These are phyloP conservation scores for Alternaria burnsii DNA, from an alignment of 2,329 filamentous ascomycete species.

Conservation along the genomic window DNA sequence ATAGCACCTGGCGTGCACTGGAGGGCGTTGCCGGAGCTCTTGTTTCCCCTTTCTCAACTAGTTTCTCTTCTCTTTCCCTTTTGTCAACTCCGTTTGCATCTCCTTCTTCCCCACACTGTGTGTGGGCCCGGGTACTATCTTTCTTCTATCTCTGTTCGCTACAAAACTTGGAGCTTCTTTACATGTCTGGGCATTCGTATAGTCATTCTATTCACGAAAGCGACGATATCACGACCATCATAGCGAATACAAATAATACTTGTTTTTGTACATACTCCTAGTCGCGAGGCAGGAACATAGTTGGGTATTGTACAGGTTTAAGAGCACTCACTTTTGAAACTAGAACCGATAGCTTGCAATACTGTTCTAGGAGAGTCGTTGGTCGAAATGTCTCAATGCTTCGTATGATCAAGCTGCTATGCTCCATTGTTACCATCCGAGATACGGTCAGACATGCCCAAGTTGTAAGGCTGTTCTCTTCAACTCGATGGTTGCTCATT, in stretches of 20 bases:
- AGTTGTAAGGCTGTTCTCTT: slow-evolving; percentile 6
- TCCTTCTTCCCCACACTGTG: background rate
- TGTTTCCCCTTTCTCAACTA: background rate
- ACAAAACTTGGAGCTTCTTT: background rate
- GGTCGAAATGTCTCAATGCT: background rate
- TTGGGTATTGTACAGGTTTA: background rate
- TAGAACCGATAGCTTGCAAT: background rate
- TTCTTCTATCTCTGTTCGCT: slow-evolving; percentile 2
- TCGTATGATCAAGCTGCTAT: background rate
- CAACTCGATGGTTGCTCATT: background rate
- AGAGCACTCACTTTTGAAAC: background rate
- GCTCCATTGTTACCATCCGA: background rate
- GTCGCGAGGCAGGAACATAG: background rate
- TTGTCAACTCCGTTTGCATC: background rate
- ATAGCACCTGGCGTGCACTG: background rate
- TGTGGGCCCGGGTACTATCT: background rate
- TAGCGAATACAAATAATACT: slow-evolving; percentile 3
- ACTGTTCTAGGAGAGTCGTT: background rate
- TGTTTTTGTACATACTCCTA: background rate
- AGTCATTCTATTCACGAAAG: slow-evolving; percentile 2
- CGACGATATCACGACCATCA: slow-evolving; percentile 1
- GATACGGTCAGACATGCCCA: background rate
- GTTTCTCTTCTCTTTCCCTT: background rate
- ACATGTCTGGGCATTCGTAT: slow-evolving; percentile 7
- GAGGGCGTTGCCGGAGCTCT: background rate